A percentile compares a stretch with the other conserved stretches of the same genome.
These are phyloP conservation scores for Scalesia atractyloides DNA, from an alignment of 129 eudicot species.

Conservation along the genomic window DNA sequence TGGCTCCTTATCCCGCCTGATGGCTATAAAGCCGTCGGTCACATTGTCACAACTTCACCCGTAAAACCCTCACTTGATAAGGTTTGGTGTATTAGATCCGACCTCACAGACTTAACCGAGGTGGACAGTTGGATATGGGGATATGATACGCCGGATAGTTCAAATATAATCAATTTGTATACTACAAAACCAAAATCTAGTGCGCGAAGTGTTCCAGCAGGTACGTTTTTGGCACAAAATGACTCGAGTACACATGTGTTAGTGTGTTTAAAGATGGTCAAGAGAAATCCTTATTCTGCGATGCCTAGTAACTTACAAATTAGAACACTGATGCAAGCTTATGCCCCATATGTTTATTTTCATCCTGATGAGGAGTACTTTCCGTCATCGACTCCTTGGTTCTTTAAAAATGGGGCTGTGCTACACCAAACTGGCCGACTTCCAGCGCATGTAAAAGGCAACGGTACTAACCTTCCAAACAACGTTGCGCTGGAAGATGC, in stretches of 20 bases:
- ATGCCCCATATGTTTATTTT: slow-evolving; percentile 39
- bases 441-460: slow-evolving; percentile 2
- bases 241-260: neutral
- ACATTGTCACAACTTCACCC: slow-evolving; percentile 46
- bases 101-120: slow-evolving; percentile 34
- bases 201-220: slow-evolving; percentile 31
- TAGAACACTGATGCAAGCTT: slow-evolving; percentile 17
- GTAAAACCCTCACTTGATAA: slow-evolving; percentile 38
- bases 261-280: slow-evolving; percentile 35
- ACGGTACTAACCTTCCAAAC: slow-evolving; percentile 39
- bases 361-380: slow-evolving; percentile 41
- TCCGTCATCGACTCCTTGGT: slow-evolving; percentile 46
- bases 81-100: slow-evolving; percentile 37
- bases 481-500: slow-evolving; percentile 31
- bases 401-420: slow-evolving; percentile 39
- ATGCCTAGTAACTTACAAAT: slow-evolving; percentile 42
- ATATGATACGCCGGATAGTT: neutral
- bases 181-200: slow-evolving; percentile 19
- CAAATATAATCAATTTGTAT: slow-evolving; percentile 10
- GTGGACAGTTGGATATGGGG: slow-evolving; percentile 48
- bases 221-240: slow-evolving; percentile 37
- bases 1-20: slow-evolving; percentile 52
- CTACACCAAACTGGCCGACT: slow-evolving; percentile 23
- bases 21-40: slow-evolving; percentile 48
- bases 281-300: slow-evolving; percentile 1